phyloP scores from a whole-genome alignment of 768 basidiomycete species.

The Hericium erinaceus region DNA sequence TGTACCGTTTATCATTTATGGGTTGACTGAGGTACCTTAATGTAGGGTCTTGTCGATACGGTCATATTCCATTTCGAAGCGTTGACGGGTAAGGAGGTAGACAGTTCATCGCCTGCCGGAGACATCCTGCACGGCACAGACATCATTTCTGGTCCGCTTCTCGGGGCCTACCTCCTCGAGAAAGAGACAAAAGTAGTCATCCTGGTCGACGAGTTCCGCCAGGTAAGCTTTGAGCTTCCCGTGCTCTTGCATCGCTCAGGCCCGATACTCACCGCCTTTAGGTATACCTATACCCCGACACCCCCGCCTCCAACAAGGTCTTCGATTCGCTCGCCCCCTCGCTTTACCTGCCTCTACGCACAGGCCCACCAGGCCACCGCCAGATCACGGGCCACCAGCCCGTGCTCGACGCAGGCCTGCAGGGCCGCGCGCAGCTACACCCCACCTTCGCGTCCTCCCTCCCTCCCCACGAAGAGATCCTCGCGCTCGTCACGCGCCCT shows the following conservation, averaged over 20 bases:
- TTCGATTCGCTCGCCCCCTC: slow-evolving; percentile 36
- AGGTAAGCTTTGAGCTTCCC: slow-evolving; percentile 36
- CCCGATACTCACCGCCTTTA: slow-evolving; percentile 17
- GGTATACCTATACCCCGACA: slow-evolving; percentile 64
- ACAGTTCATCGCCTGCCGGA: slow-evolving; percentile 22
- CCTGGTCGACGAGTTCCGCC: slow-evolving; percentile 67
- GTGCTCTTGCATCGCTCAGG: not conserved
- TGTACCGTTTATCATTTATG: not conserved
- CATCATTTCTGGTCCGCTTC: slow-evolving; percentile 46
- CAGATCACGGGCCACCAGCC: slow-evolving; percentile 53
- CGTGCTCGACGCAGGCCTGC: slow-evolving; percentile 31
- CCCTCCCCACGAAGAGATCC: slow-evolving; percentile 47
- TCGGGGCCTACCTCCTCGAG: slow-evolving; percentile 49
- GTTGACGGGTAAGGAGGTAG: slow-evolving; percentile 61
- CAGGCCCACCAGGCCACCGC: slow-evolving; percentile 30
- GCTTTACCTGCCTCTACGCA: slow-evolving; percentile 49
- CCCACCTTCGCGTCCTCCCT: slow-evolving; percentile 61
- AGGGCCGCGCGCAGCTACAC: slow-evolving; percentile 40
- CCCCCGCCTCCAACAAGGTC: slow-evolving; percentile 29
- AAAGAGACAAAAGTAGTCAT: slow-evolving; percentile 40
- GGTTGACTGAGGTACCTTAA: slow-evolving; percentile 1
- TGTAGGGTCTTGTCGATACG: slow-evolving; percentile 54
- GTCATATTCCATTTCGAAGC: slow-evolving; percentile 73
- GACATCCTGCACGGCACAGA: slow-evolving; percentile 49
- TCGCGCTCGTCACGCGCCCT: slow-evolving; percentile 37